Evolutionary conservation across 2,329 filamentous ascomycete genomes (phyloP).

Genomic region (Monosporascus sp.): DNA sequence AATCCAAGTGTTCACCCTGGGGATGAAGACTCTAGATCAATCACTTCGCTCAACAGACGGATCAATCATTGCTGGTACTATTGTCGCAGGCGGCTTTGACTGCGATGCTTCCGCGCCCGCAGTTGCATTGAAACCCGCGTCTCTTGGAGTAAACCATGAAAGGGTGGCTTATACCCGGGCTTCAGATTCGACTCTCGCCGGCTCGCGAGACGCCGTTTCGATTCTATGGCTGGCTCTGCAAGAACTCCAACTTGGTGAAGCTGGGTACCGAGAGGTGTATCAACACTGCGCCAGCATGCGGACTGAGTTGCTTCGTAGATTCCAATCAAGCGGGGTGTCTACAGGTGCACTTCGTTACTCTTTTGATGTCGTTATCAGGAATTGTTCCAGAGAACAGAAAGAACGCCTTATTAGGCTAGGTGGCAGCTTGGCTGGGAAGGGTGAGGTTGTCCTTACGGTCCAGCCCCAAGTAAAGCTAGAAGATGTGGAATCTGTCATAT

Average conservation of each 20-base stretch:
- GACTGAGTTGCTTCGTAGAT: background rate
- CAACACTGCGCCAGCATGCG: conserved; percentile 1
- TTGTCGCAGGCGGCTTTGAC: conserved; percentile 6
- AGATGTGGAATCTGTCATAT: background rate
- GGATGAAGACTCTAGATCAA: background rate
- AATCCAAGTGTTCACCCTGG: conserved; percentile 2
- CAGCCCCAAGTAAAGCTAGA: background rate
- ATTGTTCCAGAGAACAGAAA: background rate
- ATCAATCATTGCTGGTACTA: conserved; percentile 5
- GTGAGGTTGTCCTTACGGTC: background rate
- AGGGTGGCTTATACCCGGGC: conserved; percentile 5
- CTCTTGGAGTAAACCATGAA: conserved; percentile 1
- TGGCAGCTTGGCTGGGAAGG: background rate
- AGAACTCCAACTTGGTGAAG: conserved; percentile 3
- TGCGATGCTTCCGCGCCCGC: conserved; percentile 1
- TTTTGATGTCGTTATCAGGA: conserved; percentile 2
- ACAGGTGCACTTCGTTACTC: background rate
- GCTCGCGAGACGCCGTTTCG: conserved; percentile 8
- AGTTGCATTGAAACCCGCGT: conserved; percentile 8
- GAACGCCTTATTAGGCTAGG: conserved; percentile 1
- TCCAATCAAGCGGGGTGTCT: background rate
- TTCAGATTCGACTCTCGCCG: conserved; percentile 6
- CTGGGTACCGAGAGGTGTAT: background rate
- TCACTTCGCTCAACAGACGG: conserved; percentile 1
- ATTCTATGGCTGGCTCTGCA: conserved; percentile 5